Conservation (phyloP, 768 basidiomycete species). For the Suillus sp. region DNA sequence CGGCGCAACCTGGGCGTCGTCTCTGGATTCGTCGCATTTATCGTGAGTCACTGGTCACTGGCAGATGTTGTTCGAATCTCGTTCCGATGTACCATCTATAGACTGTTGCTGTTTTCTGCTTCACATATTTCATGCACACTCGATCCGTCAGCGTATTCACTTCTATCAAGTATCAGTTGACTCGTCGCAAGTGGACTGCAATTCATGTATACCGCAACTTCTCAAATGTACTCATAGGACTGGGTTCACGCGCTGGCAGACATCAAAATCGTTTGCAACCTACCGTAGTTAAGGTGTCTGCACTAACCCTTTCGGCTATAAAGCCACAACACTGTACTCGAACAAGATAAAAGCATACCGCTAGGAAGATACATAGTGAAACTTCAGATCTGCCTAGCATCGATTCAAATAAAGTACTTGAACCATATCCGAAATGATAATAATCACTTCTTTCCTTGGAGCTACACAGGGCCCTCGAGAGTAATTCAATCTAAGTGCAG, state of each 20-base stretch:
- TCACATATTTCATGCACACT: neutral
- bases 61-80: neutral
- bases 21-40: slow-evolving; percentile 44
- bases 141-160: neutral
- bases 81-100: neutral
- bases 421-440: neutral
- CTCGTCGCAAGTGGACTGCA: neutral
- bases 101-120: neutral
- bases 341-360: neutral
- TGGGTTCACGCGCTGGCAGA: neutral
- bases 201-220: neutral
- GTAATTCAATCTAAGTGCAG: no score
- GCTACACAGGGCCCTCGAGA: no score
- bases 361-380: neutral
- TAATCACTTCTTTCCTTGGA: no score
- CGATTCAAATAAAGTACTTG: no score
- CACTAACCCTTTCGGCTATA: neutral
- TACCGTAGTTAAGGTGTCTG: neutral
- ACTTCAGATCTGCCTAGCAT: no score
- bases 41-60: slow-evolving; percentile 40
- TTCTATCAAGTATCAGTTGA: neutral
- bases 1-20: slow-evolving; percentile 53
- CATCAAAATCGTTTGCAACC: neutral
- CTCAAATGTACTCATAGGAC: neutral
- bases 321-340: neutral